Evolutionary conservation across 2,329 filamentous ascomycete genomes (phyloP), one percentile per base, ranked within the genome.

Genomic region (Cytospora piceae): DNA sequence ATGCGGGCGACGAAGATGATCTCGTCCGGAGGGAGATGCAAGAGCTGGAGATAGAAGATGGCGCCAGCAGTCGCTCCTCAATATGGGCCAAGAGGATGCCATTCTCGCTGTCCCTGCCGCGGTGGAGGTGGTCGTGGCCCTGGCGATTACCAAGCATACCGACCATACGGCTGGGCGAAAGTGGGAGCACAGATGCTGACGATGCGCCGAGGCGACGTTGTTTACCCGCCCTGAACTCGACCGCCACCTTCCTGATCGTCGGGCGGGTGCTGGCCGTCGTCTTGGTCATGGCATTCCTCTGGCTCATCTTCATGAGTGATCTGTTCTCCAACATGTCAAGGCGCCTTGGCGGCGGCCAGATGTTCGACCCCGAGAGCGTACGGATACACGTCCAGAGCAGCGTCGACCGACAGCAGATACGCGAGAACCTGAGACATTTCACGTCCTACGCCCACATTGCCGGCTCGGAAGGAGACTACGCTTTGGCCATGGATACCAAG

Each of bases 381-480:
- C 87, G 92, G 64, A 82, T 86, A 65, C 92, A 90, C 77, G 85
- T 96, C 31, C 88, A 95, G 75, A 82, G 83, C 58, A 87, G 87
- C 71, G 86, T 96, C 70, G 90, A 96, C 73, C 82, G 86, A 63
- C 82, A 83, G 66, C 83, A 84, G 59, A 90, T 95, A 75, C 85
- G 87, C 69, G 88, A 91, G 51, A 91, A 91, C 65, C 79, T 97
- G 67, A 81, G 86, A 72, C 90, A 94, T 73, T 87, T 94, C 69
- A 94, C 93, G 5, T 86, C 85, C 64, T 97, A 92, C 74, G 91
- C 95, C 68, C 95, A 98, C 77, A 84, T 98, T 68, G 95, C 93
- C 2, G 95, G 95, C n/a, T 96, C 93, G 3, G 90, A 97, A 79
- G 95, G 95, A 57, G 94, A 96, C 78, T 93, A 90, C 72, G 91